Base-by-base conservation (phyloP, 352 stramenopile species). In the Thraustochytrium sp. region DNA sequence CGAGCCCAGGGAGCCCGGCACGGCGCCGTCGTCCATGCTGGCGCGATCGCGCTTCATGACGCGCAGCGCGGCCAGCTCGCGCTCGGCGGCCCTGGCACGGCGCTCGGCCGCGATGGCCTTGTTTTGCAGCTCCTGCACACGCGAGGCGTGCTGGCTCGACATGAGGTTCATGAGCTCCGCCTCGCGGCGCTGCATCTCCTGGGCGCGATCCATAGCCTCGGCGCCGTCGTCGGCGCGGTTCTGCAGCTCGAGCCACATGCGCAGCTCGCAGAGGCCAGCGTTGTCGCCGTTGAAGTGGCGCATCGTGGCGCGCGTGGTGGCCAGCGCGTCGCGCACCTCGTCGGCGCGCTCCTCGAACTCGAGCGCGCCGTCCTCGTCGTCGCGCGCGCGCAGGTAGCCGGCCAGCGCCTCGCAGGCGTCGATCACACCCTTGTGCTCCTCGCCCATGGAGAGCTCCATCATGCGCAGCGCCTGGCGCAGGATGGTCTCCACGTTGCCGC, bases 161-260 rank as follows among this genome's bases (percentile, higher is more conserved):
- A 80, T 80, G 51, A 80, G 8, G 48, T 80, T 63, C 21, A 80
- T 80, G 48, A 80, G 68, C 18, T 80, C 68, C 13, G 31, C 40
- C 42, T 80, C 68, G 53, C 68, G 68, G 18, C 40, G 31, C n/a
- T 53, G 68, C 48, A 80, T 46, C 38, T 80, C 31, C 4, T 72
- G 5, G 49, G 68, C 40, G 31, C 68, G 68, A 63, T 46, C 68
- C 31, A 80, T 46, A 13, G 40, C 68, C 8, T 80, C 68, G 2
- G 68, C 51, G 51, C 68, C 46, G 23, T 80, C 68, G 21, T 80
- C 68, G 18, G 68, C 68, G 13, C 53, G 31, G 68, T 46, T 49
- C 42, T 80, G 42, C 0, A 80, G 51, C 44, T 80, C 68, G 37
- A 80, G 48, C 68, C 68, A 80, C 48, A 80, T 63, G 18, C 40